Evolutionary conservation across 139 green algal species (phyloP).

Genomic region (Chlamydomonas sphaeroides): DNA sequence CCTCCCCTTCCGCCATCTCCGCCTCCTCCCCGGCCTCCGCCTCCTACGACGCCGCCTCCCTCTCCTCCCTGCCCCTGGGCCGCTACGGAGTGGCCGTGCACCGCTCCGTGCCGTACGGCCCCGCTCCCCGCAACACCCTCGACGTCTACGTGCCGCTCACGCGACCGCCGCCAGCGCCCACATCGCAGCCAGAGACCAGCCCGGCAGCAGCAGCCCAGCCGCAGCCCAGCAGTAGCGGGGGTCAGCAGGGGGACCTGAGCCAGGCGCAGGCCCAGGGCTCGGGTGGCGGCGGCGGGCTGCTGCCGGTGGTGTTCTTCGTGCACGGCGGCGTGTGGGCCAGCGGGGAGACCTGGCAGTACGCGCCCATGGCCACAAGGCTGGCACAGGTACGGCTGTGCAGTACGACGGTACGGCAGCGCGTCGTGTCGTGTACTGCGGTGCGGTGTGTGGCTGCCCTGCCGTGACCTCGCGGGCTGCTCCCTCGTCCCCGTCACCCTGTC

Average conservation of each 20-base stretch:
- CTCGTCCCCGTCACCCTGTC: too few relatives aligned
- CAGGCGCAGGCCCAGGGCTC: constrained; percentile 5
- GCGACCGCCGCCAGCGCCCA: not conserved
- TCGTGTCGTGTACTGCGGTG: too few relatives aligned
- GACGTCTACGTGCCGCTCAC: constrained; percentile 77
- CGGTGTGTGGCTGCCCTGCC: too few relatives aligned
- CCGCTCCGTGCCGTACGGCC: constrained; percentile 61
- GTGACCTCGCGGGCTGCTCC: too few relatives aligned
- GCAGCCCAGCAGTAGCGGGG: too few relatives aligned
- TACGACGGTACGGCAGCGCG: too few relatives aligned
- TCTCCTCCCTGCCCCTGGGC: not conserved
- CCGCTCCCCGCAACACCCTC: constrained; percentile 56
- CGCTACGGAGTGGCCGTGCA: constrained; percentile 47
- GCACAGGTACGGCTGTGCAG: constrained; percentile 59
- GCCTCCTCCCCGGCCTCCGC: not conserved
- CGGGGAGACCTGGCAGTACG: constrained; percentile 77
- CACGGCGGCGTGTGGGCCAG: constrained; percentile 83
- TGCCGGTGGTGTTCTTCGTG: constrained; percentile 80
- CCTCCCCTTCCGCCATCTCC: not conserved
- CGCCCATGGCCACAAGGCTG: constrained; percentile 69
- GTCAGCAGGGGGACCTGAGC: not conserved
- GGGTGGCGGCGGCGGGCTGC: not conserved
- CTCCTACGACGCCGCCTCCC: not conserved
- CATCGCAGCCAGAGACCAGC: too few relatives aligned
- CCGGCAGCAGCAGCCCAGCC: too few relatives aligned